Conservation (phyloP, 495 filamentous ascomycete species). For the Pseudomonodictys pantanalensis region DNA sequence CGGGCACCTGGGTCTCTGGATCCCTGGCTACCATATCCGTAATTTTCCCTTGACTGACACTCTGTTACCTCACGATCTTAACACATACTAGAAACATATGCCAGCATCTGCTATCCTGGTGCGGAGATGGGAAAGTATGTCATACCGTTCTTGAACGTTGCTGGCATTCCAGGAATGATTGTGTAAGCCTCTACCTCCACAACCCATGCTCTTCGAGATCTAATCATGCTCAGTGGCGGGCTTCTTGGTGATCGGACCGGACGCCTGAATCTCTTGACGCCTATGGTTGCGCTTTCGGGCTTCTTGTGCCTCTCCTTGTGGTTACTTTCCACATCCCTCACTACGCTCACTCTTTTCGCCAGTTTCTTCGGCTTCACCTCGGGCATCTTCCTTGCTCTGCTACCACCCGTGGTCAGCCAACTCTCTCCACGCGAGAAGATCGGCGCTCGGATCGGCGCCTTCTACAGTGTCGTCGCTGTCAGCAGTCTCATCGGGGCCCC, state of each 20-base stretch:
- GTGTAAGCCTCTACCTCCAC: conserved; percentile 4
- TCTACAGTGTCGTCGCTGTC: conserved; percentile 11
- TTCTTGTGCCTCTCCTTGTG: conserved; percentile 9
- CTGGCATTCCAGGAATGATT: conserved; percentile 1
- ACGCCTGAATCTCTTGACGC: conserved; percentile 2
- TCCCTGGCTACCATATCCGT: conserved; percentile 14
- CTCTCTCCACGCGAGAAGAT: conserved; percentile 5
- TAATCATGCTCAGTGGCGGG: background rate
- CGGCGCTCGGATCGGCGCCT: conserved; percentile 10
- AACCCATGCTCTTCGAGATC: background rate
- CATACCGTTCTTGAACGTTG: conserved; percentile 3
- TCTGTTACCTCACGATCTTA: background rate
- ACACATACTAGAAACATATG: background rate
- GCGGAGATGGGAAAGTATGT: background rate
- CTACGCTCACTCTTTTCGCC: background rate
- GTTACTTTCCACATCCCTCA: background rate
- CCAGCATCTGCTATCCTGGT: background rate
- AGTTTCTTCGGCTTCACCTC: conserved; percentile 9
- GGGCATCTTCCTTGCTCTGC: conserved; percentile 3
- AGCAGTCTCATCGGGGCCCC: conserved; percentile 6
- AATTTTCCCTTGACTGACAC: background rate
- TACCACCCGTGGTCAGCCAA: conserved; percentile 1
- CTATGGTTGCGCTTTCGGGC: background rate
- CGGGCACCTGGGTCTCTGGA: conserved; percentile 1
- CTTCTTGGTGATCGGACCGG: background rate